Conservation (phyloP, 768 basidiomycete species). For the Russula griseocarnosa region DNA sequence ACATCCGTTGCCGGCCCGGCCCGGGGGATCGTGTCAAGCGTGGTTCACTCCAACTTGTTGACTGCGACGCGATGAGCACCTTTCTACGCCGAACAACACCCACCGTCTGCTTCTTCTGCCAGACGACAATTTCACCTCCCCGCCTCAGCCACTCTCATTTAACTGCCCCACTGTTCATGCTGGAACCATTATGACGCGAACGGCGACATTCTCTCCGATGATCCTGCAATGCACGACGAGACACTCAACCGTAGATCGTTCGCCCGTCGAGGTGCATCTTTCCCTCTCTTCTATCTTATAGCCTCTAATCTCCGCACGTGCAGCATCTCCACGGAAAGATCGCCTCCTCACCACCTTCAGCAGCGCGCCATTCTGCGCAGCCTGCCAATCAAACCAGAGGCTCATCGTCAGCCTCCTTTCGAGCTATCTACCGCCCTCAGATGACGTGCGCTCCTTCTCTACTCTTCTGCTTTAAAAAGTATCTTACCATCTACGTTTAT, state of each 20-base stretch:
- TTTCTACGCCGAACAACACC: slow-evolving; percentile 53
- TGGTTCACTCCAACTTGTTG: not conserved
- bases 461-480: slow-evolving; percentile 7
- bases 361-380: slow-evolving; percentile 72
- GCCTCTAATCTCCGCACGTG: not conserved
- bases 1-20: slow-evolving; percentile 33
- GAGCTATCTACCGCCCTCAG: slow-evolving; percentile 75
- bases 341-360: slow-evolving; percentile 59
- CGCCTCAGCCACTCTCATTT: slow-evolving; percentile 53
- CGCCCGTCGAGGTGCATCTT: slow-evolving; percentile 58
- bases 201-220: slow-evolving; percentile 79
- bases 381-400: slow-evolving; percentile 90
- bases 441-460: slow-evolving; percentile 49
- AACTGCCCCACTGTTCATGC: slow-evolving; percentile 62
- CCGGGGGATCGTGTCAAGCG: not conserved
- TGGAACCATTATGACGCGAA: slow-evolving; percentile 68
- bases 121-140: slow-evolving; percentile 42
- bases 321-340: slow-evolving; percentile 68
- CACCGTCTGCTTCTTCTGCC: slow-evolving; percentile 66
- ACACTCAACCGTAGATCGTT: slow-evolving; percentile 66
- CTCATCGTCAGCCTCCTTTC: slow-evolving; percentile 81
- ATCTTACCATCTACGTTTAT: slow-evolving; percentile 8
- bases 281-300: slow-evolving; percentile 4
- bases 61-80: slow-evolving; percentile 29
- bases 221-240: slow-evolving; percentile 86